Base-by-base conservation (phyloP, 139 green algal genomes). In the Ettlia oleoabundans region DNA sequence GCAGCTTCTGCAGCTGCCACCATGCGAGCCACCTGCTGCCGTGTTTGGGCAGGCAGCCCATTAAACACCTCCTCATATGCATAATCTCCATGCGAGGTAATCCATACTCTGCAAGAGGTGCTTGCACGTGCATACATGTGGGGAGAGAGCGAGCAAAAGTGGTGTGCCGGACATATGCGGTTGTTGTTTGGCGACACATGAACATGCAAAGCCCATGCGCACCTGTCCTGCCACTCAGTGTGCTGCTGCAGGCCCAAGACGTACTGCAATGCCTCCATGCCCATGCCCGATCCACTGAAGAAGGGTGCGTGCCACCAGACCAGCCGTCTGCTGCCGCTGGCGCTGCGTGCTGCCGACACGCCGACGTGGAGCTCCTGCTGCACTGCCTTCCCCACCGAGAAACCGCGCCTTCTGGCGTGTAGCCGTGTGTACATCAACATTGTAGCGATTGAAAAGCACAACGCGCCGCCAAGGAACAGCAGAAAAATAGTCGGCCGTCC, bases 291-390 rank as follows among this genome's bases (percentile, higher is more conserved):
- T 15, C 52, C 52, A 2, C 22, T 40, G 13, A 80, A 55, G 73
- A 80, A 80, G 10, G 73, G 73, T 3, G 53, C 73, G 19, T 68
- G 53, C 73, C 73, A 80, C 73, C 73, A 80, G 2, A 80, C 73
- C 21, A 18, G 21, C 18, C 73, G 52, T 15, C 47, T 1, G 30
- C 32, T 24, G 63, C 63, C 1, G 4, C 30, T 43, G n/a, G n/a
- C n/a, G n/a, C n/a, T n/a, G n/a, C n/a, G n/a, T n/a, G n/a, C n/a
- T n/a, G n/a, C n/a, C n/a, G n/a, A n/a, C n/a, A n/a, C n/a, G n/a
- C n/a, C n/a, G n/a, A n/a, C n/a, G n/a, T n/a, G n/a, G n/a, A n/a
- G n/a, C n/a, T n/a, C n/a, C n/a, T n/a, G n/a, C n/a, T n/a, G n/a
- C n/a, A n/a, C n/a, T n/a, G n/a, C n/a, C n/a, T n/a, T n/a, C n/a